A percentile compares a stretch with the other conserved stretches of the same genome.
phyloP scores from a whole-genome alignment of 495 filamentous ascomycete species.

The Podospora pseudoanserina region DNA sequence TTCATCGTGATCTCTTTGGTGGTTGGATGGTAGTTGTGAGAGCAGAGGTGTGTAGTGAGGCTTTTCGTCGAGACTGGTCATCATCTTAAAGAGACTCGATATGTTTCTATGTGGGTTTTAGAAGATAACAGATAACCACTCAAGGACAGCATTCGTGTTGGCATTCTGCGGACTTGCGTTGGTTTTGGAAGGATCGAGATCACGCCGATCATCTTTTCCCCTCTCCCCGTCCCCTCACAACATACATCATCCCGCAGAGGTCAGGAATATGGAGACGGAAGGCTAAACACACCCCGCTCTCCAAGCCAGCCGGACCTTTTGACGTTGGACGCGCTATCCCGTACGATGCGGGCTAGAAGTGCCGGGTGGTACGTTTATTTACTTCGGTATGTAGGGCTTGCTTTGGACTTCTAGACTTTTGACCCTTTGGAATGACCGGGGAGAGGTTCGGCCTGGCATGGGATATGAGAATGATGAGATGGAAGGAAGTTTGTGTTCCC shows the following conservation, averaged over 20 bases:
- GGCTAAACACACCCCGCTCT: background rate
- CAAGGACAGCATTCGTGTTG: background rate
- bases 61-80: background rate
- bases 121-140: background rate
- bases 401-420: background rate
- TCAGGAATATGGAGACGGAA: background rate
- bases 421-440: background rate
- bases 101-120: background rate
- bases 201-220: background rate
- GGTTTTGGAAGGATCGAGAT: background rate
- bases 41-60: slow-evolving; percentile 2
- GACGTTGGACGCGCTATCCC: background rate
- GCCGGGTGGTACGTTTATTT: background rate
- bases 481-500: background rate
- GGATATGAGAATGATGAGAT: too few species aligned
- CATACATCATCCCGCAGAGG: background rate
- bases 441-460: background rate
- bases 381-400: background rate
- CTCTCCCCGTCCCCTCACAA: background rate
- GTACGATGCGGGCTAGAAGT: background rate
- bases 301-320: background rate
- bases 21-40: background rate
- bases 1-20: background rate
- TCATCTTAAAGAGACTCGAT: background rate
- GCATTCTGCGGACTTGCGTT: background rate